These are phyloP conservation scores for Hibiscus trionum DNA, from an alignment of 345 rosid genomes.

Conservation along the genomic window DNA sequence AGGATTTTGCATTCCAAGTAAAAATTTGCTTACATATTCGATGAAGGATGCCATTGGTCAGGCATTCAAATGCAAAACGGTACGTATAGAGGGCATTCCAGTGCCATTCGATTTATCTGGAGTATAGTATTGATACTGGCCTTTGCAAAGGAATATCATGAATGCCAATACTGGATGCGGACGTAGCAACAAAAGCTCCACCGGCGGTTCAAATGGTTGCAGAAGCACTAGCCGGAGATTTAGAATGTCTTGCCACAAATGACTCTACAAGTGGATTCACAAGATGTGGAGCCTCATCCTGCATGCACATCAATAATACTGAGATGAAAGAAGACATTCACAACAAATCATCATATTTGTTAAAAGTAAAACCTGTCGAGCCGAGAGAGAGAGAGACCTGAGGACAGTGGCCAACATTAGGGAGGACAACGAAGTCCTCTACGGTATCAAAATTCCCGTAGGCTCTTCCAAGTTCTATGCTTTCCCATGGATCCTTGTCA, in stretches of 20 bases:
- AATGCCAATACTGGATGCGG: background rate
- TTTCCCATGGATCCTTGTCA: slow-evolving; percentile 97
- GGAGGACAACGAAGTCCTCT: slow-evolving; percentile 67
- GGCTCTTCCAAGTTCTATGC: slow-evolving; percentile 65
- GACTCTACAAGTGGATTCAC: slow-evolving; percentile 83
- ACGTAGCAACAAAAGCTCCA: slow-evolving; percentile 3
- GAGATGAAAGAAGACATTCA: background rate
- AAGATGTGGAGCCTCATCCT: slow-evolving; percentile 86
- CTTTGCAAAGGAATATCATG: background rate
- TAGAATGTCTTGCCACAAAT: slow-evolving; percentile 55
- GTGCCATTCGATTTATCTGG: background rate
- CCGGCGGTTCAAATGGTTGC: slow-evolving; percentile 13
- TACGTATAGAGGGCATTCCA: background rate
- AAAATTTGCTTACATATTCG: background rate
- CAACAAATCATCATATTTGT: background rate
- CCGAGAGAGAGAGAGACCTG: slow-evolving; percentile 42
- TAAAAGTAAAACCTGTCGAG: too few species aligned
- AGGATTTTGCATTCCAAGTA: too few species aligned
- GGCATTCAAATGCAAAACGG: background rate
- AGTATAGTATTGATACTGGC: background rate
- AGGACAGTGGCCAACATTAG: slow-evolving; percentile 86
- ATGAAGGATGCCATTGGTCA: background rate
- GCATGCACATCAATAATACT: slow-evolving; percentile 15
- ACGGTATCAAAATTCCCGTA: slow-evolving; percentile 52
- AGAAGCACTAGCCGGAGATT: slow-evolving; percentile 16